These are phyloP conservation scores for Kernera saxatilis DNA, from an alignment of 345 rosid species.

Conservation along the genomic window DNA sequence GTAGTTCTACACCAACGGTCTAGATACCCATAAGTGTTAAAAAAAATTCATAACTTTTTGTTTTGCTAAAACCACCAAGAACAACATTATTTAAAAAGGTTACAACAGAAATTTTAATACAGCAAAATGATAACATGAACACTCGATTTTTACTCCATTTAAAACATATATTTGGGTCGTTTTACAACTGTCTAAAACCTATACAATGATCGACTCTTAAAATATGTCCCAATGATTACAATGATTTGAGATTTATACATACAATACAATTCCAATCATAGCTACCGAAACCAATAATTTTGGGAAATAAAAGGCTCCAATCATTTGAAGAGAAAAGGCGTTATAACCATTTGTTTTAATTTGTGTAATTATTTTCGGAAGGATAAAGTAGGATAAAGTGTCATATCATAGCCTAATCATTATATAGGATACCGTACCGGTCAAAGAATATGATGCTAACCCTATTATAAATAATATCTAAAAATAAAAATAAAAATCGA, in stretches of 20 bases:
- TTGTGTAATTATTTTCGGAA: neutral
- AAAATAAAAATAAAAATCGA: neutral
- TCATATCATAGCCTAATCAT: slow-evolving; percentile 23
- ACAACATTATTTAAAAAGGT: neutral
- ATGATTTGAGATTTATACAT: slow-evolving; percentile 1
- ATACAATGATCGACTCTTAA: neutral
- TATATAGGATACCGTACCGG: slow-evolving; percentile 19
- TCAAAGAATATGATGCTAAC: slow-evolving; percentile 21
- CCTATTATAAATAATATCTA: neutral
- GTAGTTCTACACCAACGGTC: neutral
- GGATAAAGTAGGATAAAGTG: slow-evolving; percentile 22
- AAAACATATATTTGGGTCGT: neutral
- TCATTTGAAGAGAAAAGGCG: slow-evolving; percentile 16
- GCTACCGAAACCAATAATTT: slow-evolving; percentile 9
- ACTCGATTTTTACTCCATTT: neutral
- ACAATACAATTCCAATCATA: slow-evolving; percentile 3
- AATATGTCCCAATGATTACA: slow-evolving; percentile 4
- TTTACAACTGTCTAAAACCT: neutral
- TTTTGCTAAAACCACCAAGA: neutral
- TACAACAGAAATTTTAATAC: neutral
- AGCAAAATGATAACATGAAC: neutral
- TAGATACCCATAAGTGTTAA: neutral
- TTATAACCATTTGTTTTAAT: neutral
- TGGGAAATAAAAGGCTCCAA: slow-evolving; percentile 1
- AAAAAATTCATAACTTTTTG: neutral